These are phyloP conservation scores for Globisporangium polare DNA, from an alignment of 352 stramenopile genomes.

Conservation along the genomic window DNA sequence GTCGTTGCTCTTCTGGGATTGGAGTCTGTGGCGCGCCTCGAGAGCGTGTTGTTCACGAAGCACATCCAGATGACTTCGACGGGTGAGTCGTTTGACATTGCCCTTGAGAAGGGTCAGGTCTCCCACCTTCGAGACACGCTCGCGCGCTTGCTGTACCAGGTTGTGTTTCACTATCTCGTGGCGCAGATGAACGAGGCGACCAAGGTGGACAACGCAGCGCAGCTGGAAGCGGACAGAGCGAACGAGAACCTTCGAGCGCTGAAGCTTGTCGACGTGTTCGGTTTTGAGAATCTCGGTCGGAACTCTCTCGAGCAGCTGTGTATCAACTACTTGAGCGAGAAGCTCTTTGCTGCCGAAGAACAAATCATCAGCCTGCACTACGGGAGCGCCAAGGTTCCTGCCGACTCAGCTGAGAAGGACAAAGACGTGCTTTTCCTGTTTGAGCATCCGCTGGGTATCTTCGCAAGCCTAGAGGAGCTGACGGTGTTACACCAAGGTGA, in stretches of 20 bases:
- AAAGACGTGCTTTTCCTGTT: slow-evolving; percentile 36
- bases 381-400: not conserved
- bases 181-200: slow-evolving; percentile 43
- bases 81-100: slow-evolving; percentile 49
- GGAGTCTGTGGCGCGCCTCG: slow-evolving; percentile 21
- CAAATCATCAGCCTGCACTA: slow-evolving; percentile 14
- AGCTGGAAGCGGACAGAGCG: not conserved
- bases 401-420: not conserved
- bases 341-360: slow-evolving; percentile 47
- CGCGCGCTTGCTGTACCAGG: slow-evolving; percentile 53
- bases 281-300: slow-evolving; percentile 59
- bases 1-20: slow-evolving; percentile 37
- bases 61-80: slow-evolving; percentile 41
- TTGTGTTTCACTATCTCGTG: slow-evolving; percentile 44
- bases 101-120: slow-evolving; percentile 42
- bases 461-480: slow-evolving; percentile 65
- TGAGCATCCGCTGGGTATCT: slow-evolving; percentile 53
- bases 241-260: slow-evolving; percentile 19
- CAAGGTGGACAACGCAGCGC: slow-evolving; percentile 13
- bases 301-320: slow-evolving; percentile 80
- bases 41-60: slow-evolving; percentile 47
- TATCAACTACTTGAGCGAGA: slow-evolving; percentile 84
- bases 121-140: slow-evolving; percentile 49
- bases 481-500: slow-evolving; percentile 61
- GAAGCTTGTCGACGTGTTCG: slow-evolving; percentile 71